A percentile compares a stretch with the other conserved stretches of the same genome.
These are phyloP conservation scores for Trypanosoma conorhini DNA, from an alignment of 208 protist species.

Conservation along the genomic window DNA sequence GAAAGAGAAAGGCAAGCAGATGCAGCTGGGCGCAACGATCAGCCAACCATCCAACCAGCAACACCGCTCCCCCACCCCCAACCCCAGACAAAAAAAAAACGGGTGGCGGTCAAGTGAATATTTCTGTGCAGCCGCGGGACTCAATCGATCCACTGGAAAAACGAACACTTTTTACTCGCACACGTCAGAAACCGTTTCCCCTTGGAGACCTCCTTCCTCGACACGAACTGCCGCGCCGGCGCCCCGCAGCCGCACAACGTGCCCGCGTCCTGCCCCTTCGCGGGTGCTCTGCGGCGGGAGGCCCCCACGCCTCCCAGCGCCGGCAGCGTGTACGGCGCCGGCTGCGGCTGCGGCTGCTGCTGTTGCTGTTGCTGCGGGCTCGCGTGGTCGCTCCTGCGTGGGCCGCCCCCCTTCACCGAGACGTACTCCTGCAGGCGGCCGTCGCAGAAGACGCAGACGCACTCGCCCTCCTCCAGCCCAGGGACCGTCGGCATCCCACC, in stretches of 20 bases:
- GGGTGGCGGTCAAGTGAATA: background rate
- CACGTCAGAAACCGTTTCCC: conserved; percentile 83
- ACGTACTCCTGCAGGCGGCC: conserved; percentile 80
- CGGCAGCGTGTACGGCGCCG: conserved; percentile 53
- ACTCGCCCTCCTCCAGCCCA: conserved; percentile 60
- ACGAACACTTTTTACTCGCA: conserved; percentile 56
- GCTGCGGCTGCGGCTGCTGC: background rate
- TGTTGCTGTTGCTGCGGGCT: background rate
- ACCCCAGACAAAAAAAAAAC: conserved; percentile 10
- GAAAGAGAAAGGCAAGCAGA: no score
- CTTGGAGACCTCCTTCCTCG: conserved; percentile 63
- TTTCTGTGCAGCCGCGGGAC: background rate
- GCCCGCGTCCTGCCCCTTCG: background rate
- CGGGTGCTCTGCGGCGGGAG: background rate
- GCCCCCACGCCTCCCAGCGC: conserved; percentile 18
- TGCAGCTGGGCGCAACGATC: no score
- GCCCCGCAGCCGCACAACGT: conserved; percentile 63
- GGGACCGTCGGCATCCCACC: conserved; percentile 61
- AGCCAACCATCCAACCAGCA: background rate
- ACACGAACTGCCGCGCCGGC: conserved; percentile 70
- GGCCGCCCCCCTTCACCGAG: conserved; percentile 42
- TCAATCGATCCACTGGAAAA: conserved; percentile 82
- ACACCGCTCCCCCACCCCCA: background rate
- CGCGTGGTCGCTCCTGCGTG: background rate
- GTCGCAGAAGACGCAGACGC: conserved; percentile 81